Conservation (phyloP, 345 rosid species). For the Xanthoceras sorbifolium region DNA sequence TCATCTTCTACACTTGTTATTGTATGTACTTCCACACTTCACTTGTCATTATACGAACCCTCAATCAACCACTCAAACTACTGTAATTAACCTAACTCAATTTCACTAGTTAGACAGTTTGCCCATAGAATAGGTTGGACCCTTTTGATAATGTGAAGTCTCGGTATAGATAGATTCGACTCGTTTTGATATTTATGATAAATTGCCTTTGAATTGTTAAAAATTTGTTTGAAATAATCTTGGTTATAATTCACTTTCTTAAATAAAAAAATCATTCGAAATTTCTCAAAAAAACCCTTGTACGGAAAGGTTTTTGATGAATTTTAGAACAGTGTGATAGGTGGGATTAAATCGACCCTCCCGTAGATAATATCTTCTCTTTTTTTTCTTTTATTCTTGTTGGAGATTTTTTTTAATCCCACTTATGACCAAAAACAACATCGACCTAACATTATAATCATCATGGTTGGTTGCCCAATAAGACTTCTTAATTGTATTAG, state of each 20-base stretch:
- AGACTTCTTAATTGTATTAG: not conserved
- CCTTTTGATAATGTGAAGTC: not conserved
- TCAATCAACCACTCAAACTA: constrained; percentile 3
- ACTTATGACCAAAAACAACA: not conserved
- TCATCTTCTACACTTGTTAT: not conserved
- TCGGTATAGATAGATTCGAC: not conserved
- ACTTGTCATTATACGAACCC: constrained; percentile 14
- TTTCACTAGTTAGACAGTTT: not conserved
- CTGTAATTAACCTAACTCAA: too few relatives aligned
- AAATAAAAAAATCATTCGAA: too few relatives aligned
- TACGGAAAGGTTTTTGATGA: too few relatives aligned
- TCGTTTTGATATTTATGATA: not conserved
- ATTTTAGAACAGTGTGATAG: too few relatives aligned
- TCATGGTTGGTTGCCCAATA: not conserved
- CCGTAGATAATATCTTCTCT: too few relatives aligned
- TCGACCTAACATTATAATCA: not conserved
- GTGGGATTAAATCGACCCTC: too few relatives aligned
- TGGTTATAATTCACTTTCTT: too few relatives aligned
- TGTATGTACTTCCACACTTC: constrained; percentile 25
- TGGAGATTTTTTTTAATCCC: too few relatives aligned
- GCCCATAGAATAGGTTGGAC: not conserved
- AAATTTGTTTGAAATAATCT: not conserved
- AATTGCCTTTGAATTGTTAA: too few relatives aligned
- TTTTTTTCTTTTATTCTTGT: too few relatives aligned
- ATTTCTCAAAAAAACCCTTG: too few relatives aligned